Evolutionary conservation across 2,329 filamentous ascomycete genomes (phyloP).

Genomic region (Aspergillus sclerotialis): DNA sequence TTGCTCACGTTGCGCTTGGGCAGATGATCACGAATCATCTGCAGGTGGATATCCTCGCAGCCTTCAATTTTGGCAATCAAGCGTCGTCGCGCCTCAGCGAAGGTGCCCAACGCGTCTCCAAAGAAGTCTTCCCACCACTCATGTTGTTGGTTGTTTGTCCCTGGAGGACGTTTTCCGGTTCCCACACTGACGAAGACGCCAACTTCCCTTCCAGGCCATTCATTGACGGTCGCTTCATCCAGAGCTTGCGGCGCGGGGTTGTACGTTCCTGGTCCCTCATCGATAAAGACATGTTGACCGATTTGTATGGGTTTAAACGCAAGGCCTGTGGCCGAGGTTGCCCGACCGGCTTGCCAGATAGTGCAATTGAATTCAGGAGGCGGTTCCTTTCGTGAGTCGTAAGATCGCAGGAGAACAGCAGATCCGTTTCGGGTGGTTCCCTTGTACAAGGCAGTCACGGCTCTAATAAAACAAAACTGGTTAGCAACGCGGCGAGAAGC

Average conservation of each 20-base stretch:
- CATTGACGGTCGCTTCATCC: slow-evolving; percentile 84
- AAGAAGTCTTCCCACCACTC: slow-evolving; percentile 91
- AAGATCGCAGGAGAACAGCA: slow-evolving; percentile 76
- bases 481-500: slow-evolving; percentile 8
- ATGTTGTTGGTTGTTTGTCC: slow-evolving; percentile 60
- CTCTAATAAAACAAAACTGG: slow-evolving; percentile 52
- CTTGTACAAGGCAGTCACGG: slow-evolving; percentile 84
- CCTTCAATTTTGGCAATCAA: slow-evolving; percentile 91
- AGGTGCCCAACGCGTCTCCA: slow-evolving; percentile 65
- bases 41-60: slow-evolving; percentile 83
- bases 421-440: slow-evolving; percentile 63
- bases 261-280: slow-evolving; percentile 85
- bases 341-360: slow-evolving; percentile 93
- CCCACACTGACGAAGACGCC: slow-evolving; percentile 90
- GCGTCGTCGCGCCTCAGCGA: slow-evolving; percentile 77
- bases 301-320: slow-evolving; percentile 96
- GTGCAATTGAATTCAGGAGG: slow-evolving; percentile 87
- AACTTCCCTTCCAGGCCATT: slow-evolving; percentile 90
- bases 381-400: slow-evolving; percentile 88
- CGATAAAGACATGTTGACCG: slow-evolving; percentile 87
- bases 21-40: slow-evolving; percentile 75
- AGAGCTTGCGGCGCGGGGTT: slow-evolving; percentile 81
- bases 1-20: slow-evolving; percentile 69
- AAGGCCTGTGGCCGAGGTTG: slow-evolving; percentile 83
- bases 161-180: slow-evolving; percentile 77